These are phyloP conservation scores for Medakamo hakoo DNA, from an alignment of 139 green algal genomes.

Conservation along the genomic window DNA sequence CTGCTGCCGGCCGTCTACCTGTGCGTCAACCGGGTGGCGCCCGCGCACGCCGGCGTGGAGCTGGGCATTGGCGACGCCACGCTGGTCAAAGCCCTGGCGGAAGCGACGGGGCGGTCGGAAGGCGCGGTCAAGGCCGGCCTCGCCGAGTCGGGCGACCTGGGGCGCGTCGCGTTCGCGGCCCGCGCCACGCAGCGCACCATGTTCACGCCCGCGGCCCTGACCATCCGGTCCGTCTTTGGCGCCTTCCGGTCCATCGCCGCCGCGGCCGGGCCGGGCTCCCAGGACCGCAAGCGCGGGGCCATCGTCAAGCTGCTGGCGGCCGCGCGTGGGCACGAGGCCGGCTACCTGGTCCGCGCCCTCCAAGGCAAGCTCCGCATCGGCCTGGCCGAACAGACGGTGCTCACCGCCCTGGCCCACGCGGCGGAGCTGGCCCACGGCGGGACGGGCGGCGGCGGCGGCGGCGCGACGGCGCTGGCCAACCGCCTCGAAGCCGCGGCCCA, in stretches of 20 bases:
- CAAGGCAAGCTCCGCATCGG: conserved; percentile 95
- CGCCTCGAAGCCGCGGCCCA: conserved; percentile 46
- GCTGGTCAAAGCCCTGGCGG: conserved; percentile 72
- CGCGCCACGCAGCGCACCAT: conserved; percentile 33
- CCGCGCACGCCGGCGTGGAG: conserved; percentile 80
- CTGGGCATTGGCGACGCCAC: conserved; percentile 87
- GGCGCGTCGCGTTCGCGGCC: conserved; percentile 49
- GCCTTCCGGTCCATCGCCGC: conserved; percentile 56
- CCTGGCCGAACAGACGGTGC: conserved; percentile 84
- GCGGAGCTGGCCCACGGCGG: conserved; percentile 24
- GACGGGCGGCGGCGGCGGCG: conserved; percentile 8
- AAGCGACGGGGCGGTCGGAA: conserved; percentile 72
- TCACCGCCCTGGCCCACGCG: conserved; percentile 77
- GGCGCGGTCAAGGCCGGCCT: conserved; percentile 67
- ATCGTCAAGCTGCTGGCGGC: conserved; percentile 83
- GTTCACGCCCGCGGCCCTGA: conserved; percentile 37
- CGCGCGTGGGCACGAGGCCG: conserved; percentile 59
- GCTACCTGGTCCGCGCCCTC: conserved; percentile 74
- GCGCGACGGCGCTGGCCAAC: conserved; percentile 30
- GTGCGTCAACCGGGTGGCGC: conserved; percentile 75
- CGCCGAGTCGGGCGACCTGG: conserved; percentile 71
- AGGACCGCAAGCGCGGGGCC: conserved; percentile 51
- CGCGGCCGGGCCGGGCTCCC: conserved; percentile 29
- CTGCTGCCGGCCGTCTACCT: conserved; percentile 81
- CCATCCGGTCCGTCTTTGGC: conserved; percentile 28